These are phyloP conservation scores for Nelumbo lutea DNA, from an alignment of 164 flowering plant species.

Conservation along the genomic window DNA sequence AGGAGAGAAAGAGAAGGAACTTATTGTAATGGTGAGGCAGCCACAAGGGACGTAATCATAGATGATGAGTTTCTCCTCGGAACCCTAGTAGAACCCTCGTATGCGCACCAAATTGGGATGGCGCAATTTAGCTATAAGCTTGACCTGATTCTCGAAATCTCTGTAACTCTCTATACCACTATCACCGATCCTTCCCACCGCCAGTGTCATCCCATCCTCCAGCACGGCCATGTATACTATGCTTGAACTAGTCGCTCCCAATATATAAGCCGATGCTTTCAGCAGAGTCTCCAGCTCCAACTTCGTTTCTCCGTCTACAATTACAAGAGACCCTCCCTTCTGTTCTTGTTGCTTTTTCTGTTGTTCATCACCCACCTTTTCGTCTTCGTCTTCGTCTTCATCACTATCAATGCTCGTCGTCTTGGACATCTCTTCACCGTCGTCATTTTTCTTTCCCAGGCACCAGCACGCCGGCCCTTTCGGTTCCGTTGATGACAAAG, in stretches of 20 bases:
- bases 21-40: slow-evolving; percentile 87
- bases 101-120: slow-evolving; percentile 83
- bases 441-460: slow-evolving; percentile 17
- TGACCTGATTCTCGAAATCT: slow-evolving; percentile 79
- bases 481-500: slow-evolving; percentile 7
- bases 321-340: slow-evolving; percentile 50
- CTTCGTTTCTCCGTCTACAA: slow-evolving; percentile 66
- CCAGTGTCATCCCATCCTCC: slow-evolving; percentile 58
- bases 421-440: slow-evolving; percentile 40
- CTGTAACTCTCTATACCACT: slow-evolving; percentile 54
- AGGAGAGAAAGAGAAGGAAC: slow-evolving; percentile 12
- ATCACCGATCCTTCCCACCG: slow-evolving; percentile 78
- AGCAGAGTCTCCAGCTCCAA: slow-evolving; percentile 79
- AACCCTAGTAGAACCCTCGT: slow-evolving; percentile 86
- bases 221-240: slow-evolving; percentile 93
- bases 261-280: slow-evolving; percentile 86
- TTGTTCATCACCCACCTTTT: slow-evolving; percentile 14
- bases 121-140: slow-evolving; percentile 61
- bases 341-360: slow-evolving; percentile 15
- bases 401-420: slow-evolving; percentile 19
- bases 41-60: slow-evolving; percentile 90
- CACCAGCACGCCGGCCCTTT: slow-evolving; percentile 34
- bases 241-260: slow-evolving; percentile 86
- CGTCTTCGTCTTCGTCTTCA: slow-evolving; percentile 10
- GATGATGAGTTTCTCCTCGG: slow-evolving; percentile 89